Evolutionary conservation across 129 eudicot species (phyloP).

Genomic region (Artemisia tridentata): DNA sequence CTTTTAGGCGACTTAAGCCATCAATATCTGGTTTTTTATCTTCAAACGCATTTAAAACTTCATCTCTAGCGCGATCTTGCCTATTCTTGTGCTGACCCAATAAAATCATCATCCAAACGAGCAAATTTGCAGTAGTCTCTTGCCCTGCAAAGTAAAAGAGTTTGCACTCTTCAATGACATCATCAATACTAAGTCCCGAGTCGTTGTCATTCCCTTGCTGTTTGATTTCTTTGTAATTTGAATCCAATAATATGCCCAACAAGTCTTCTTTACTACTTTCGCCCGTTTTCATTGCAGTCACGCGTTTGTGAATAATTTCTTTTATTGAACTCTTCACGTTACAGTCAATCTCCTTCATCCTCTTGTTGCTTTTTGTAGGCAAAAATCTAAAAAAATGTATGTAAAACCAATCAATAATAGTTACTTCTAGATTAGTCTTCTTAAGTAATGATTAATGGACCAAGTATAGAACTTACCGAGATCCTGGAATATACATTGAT

Average conservation of each 20-base stretch:
- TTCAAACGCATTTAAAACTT: slow-evolving; percentile 30
- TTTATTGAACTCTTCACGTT: slow-evolving; percentile 22
- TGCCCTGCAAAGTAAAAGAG: slow-evolving; percentile 41
- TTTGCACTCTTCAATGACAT: slow-evolving; percentile 42
- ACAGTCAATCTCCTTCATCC: slow-evolving; percentile 26
- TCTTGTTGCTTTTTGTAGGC: slow-evolving; percentile 26
- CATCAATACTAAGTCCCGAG: slow-evolving; percentile 28
- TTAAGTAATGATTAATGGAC: no score
- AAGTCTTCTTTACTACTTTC: slow-evolving; percentile 25
- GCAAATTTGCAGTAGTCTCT: slow-evolving; percentile 39
- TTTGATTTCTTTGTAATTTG: slow-evolving; percentile 29
- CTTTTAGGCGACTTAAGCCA: slow-evolving; percentile 37
- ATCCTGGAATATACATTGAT: slow-evolving; percentile 42
- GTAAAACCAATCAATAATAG: not conserved
- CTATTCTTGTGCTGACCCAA: slow-evolving; percentile 30
- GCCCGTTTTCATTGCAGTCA: slow-evolving; percentile 7
- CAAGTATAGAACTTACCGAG: slow-evolving; percentile 29
- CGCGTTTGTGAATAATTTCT: slow-evolving; percentile 19
- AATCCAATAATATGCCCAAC: slow-evolving; percentile 31
- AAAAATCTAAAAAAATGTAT: slow-evolving; percentile 25
- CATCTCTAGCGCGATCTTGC: slow-evolving; percentile 43
- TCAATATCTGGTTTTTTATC: slow-evolving; percentile 28
- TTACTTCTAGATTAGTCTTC: no score
- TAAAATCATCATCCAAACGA: slow-evolving; percentile 43
- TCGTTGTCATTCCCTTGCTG: slow-evolving; percentile 18